Base-by-base conservation (phyloP, 768 basidiomycete species). In the Suillus bovinus region DNA sequence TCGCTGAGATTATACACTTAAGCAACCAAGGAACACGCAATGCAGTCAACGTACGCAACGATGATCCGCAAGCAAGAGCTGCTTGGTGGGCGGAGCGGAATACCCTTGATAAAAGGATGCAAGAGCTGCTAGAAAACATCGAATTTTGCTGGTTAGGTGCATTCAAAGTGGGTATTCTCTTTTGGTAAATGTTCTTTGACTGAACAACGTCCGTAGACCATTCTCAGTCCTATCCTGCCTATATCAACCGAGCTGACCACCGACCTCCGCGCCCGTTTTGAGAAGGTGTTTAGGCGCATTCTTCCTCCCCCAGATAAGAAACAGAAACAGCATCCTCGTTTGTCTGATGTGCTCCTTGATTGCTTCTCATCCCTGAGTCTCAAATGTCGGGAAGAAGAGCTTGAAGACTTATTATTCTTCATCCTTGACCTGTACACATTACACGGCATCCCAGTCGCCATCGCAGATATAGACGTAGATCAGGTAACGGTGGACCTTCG, bases 91-190 rank as follows among this genome's bases (percentile, higher is more conserved):
- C 85, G 39, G 83, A 87, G 58, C 81, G 97, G 4, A 76, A 79
- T 27, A 83, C 81, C 24, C 80, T 99, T n/a, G 95, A 99, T 69
- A 79, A 78, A 53, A 83, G 94, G 27, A 72, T 99, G 69, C 80
- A 84, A 61, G 85, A 86, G 34, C 74, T 99, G 7, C 72, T 97
- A 38, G 85, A 86, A 65, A 93, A 89, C 65, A 88, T 99, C 49
- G 97, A 99, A 72, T 95, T 92, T 68, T 94, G 91, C 70, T 99
- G 97, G 97, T 81, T 99, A 3, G 96, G 97, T 1, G 94, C 90
- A 24, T 98, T 97, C 84, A 99, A 98, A 87, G 96, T 95, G 56
- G 38, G 80, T 68, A 4, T 24, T 60, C 10, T 61, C 17, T 38
- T 38, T 52, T 41, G n/a, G 22, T 4, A 17, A 34, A 38, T 41